Conservation (phyloP, 2,329 filamentous ascomycete species). For the Hypoxylon sp. region DNA sequence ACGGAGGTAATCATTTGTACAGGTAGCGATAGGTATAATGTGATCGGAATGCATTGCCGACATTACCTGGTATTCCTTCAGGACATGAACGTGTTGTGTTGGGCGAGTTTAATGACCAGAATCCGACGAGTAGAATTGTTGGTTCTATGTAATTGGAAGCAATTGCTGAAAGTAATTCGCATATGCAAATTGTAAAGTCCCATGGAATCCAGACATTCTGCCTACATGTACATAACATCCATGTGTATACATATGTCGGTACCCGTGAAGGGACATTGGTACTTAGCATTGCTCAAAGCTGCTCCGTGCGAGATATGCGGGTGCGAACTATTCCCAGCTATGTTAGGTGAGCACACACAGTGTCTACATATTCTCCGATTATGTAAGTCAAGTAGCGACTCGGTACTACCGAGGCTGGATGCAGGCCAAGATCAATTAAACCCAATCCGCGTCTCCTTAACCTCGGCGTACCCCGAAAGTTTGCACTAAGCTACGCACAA, state of each 20-base stretch:
- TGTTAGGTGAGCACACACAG: not conserved
- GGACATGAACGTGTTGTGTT: constrained; percentile 1
- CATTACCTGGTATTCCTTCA: constrained; percentile 8
- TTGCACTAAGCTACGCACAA: constrained; percentile 30
- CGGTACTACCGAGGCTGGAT: constrained; percentile 38
- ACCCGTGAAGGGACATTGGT: not conserved
- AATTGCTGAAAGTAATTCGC: not conserved
- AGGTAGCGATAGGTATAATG: constrained; percentile 2
- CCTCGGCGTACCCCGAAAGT: constrained; percentile 44
- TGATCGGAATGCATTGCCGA: constrained; percentile 11
- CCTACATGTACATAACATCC: too few species aligned
- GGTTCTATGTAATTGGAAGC: not conserved
- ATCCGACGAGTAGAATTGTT: not conserved
- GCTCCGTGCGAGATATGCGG: constrained; percentile 1
- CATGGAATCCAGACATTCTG: not conserved
- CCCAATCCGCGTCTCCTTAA: constrained; percentile 30
- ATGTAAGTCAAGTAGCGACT: constrained; percentile 17
- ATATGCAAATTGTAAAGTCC: not conserved
- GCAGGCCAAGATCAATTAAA: constrained; percentile 24
- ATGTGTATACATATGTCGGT: not conserved
- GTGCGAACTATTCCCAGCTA: not conserved
- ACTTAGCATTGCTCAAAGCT: not conserved
- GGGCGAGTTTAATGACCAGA: constrained; percentile 2
- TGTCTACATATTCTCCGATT: constrained; percentile 5
- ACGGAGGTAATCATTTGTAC: not conserved